Evolutionary conservation across 805 yeast species (phyloP).

Genomic region (Zygosaccharomyces rouxii): DNA sequence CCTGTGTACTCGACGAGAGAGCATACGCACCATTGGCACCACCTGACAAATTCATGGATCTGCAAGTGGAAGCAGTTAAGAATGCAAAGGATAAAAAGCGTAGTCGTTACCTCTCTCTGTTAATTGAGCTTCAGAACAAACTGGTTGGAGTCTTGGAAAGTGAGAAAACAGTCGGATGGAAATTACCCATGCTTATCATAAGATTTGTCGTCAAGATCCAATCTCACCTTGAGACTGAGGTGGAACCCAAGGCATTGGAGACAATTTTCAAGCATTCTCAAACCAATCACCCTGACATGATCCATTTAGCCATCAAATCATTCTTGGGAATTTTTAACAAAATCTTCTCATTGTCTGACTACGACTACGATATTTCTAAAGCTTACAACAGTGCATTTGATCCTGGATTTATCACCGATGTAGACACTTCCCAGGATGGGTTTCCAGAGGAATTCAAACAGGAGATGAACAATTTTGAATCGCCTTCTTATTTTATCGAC

Average conservation of each 20-base stretch:
- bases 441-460: slow-evolving; percentile 42
- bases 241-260: slow-evolving; percentile 39
- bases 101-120: slow-evolving; percentile 36
- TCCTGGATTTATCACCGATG: slow-evolving; percentile 37
- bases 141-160: slow-evolving; percentile 26
- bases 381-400: slow-evolving; percentile 42
- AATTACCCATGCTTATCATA: slow-evolving; percentile 44
- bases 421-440: slow-evolving; percentile 42
- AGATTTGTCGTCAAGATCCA: slow-evolving; percentile 51
- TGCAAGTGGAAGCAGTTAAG: slow-evolving; percentile 55
- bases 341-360: slow-evolving; percentile 42
- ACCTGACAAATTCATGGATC: slow-evolving; percentile 52
- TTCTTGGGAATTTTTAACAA: slow-evolving; percentile 50
- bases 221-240: slow-evolving; percentile 46
- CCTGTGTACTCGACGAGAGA: slow-evolving; percentile 48
- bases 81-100: slow-evolving; percentile 62
- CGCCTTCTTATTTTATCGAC: slow-evolving; percentile 55
- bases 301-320: slow-evolving; percentile 57
- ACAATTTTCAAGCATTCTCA: slow-evolving; percentile 45
- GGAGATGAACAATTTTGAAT: slow-evolving; percentile 47
- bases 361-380: slow-evolving; percentile 45
- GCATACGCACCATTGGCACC: slow-evolving; percentile 49
- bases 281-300: slow-evolving; percentile 64
- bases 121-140: slow-evolving; percentile 42
- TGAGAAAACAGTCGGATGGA: slow-evolving; percentile 46